Base-by-base conservation (phyloP, 352 stramenopile genomes). In the Globisporangium megalacanthum region DNA sequence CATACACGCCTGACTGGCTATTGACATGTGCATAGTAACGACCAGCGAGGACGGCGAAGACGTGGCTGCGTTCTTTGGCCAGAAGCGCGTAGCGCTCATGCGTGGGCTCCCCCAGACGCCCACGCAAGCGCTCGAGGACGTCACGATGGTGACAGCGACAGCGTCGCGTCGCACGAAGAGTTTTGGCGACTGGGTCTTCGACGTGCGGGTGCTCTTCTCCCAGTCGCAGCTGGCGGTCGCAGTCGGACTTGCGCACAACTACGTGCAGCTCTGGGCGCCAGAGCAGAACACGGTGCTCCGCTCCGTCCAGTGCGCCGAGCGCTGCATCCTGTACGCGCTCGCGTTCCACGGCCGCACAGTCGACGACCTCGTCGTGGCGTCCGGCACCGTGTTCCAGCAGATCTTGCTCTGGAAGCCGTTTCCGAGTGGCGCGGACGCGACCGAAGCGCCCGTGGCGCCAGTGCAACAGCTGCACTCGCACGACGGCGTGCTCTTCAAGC, bases 121-220 rank as follows among this genome's bases (percentile, higher is more conserved):
- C 2, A 45, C 61, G 19, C 44, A 49, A 20, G 44, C 44, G 44
- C 44, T 20, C 6, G 19, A 49, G 7, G 35, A 39, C 7, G 56
- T 69, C 5, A 51, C 68, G 5, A 15, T 57, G 33, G 45, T 60
- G 13, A 8, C 3, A 74, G 75, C 48, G 79, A 71, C 29, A 52
- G 29, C 48, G 29, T 11, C 11, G 22, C 49, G n/a, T 5, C 49
- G 49, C 46, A 59, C 70, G 19, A 88, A 85, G 60, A 72, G 79
- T 33, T 90, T 87, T 64, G 65, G 69, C n/a, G 82, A 95, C 60
- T 94, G 84, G 86, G 79, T 95, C 37, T 88, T 93, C 20, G 84
- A 93, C 61, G 80, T 83, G 56, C 80, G 83, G 36, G 61, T 93
- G 42, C 61, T 93, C 35, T 13, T 39, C 35, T 69, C 74, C 9